Conservation (phyloP, 225 moss, liverwort and hornwort species). For the Polytrichum formosum region DNA sequence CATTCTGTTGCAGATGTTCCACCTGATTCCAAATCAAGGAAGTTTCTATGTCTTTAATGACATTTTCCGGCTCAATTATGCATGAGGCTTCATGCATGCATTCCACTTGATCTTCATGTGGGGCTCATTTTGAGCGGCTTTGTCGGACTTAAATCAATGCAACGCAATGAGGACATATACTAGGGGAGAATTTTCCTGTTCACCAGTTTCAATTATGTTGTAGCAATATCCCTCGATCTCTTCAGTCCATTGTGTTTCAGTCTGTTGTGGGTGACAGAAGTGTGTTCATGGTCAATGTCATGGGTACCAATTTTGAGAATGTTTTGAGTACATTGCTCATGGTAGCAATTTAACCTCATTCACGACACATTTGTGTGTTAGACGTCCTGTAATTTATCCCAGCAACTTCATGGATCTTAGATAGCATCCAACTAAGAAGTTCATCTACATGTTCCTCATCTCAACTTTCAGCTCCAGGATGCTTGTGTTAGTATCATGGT, state of each 20-base stretch:
- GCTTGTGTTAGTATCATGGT: too few species aligned
- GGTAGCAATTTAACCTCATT: too few species aligned
- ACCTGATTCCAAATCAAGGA: slow-evolving; percentile 57
- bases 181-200: neutral
- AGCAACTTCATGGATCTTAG: too few species aligned
- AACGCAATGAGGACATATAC: neutral
- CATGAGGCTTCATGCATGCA: slow-evolving; percentile 13
- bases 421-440: too few species aligned
- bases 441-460: too few species aligned
- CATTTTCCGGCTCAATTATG: slow-evolving; percentile 82
- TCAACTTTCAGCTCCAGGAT: too few species aligned
- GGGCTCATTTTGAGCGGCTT: neutral
- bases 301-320: slow-evolving; percentile 1
- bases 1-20: slow-evolving; percentile 70
- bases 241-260: slow-evolving; percentile 1
- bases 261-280: slow-evolving; percentile 2
- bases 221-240: neutral
- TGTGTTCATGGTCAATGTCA: neutral
- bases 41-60: slow-evolving; percentile 83
- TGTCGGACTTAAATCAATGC: neutral
- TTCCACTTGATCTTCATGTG: neutral
- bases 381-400: too few species aligned
- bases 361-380: too few species aligned
- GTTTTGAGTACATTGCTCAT: too few species aligned
- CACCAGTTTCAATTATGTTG: neutral